Conservation (phyloP, 208 protist genomes). For the Naegleria fowleri region DNA sequence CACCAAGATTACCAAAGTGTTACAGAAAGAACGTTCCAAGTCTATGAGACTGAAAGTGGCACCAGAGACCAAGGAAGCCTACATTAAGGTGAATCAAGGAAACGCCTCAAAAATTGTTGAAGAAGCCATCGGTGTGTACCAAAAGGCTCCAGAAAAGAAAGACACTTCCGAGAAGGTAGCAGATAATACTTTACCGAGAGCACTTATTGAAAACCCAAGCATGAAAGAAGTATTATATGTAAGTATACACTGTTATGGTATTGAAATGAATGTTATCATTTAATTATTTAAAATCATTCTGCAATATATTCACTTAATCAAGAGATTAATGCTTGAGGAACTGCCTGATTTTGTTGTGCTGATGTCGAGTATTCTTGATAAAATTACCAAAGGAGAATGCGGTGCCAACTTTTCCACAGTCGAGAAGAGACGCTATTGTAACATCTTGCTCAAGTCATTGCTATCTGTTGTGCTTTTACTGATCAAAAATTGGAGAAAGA, state of each 20-base stretch:
- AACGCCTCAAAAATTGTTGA: background rate
- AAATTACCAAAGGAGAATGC: background rate
- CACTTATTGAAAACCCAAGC: background rate
- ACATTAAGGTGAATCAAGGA: background rate
- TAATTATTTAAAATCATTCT: too few species aligned
- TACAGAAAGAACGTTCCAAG: background rate
- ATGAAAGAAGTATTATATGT: background rate
- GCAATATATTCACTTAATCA: background rate
- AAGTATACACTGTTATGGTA: background rate
- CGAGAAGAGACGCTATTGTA: background rate
- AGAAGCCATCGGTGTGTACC: background rate
- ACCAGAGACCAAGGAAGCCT: background rate
- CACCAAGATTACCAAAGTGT: background rate
- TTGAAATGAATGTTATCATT: too few species aligned
- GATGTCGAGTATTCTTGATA: background rate
- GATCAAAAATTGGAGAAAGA: background rate
- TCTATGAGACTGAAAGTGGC: background rate
- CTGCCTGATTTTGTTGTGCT: background rate
- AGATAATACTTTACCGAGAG: background rate
- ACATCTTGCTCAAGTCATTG: background rate
- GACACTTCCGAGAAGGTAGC: background rate
- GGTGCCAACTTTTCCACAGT: background rate
- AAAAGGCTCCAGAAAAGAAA: background rate
- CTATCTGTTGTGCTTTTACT: background rate
- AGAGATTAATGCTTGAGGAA: background rate